These are phyloP conservation scores for Fonsecaea nubica DNA, from an alignment of 2,329 filamentous ascomycete species.

Conservation along the genomic window DNA sequence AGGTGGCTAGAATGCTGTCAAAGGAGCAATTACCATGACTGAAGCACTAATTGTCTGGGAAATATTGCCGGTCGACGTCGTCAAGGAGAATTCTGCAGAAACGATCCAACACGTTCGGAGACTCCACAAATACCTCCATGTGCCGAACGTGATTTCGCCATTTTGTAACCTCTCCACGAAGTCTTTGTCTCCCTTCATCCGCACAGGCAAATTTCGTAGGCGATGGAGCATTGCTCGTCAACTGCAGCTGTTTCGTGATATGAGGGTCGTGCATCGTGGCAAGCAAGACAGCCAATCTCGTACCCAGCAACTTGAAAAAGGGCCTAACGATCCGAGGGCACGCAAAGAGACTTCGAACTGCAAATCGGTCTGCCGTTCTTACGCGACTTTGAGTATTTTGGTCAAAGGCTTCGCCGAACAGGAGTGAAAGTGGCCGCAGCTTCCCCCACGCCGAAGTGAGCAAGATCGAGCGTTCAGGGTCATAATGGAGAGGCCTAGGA, in stretches of 20 bases:
- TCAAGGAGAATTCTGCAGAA: slow-evolving; percentile 7
- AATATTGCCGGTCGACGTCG: slow-evolving; percentile 8
- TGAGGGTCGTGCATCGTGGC: slow-evolving; percentile 16
- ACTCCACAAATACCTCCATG: slow-evolving; percentile 1
- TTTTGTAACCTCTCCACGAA: neutral
- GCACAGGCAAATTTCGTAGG: neutral
- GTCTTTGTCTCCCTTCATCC: slow-evolving; percentile 5
- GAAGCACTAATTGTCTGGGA: slow-evolving; percentile 19
- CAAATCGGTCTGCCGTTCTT: neutral
- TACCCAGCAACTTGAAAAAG: slow-evolving; percentile 3
- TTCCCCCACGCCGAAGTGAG: neutral
- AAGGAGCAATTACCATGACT: slow-evolving; percentile 22
- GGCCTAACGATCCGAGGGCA: neutral
- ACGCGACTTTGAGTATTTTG: neutral
- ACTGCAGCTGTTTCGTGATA: neutral
- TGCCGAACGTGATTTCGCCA: slow-evolving; percentile 4
- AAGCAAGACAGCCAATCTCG: slow-evolving; percentile 13
- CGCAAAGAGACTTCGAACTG: neutral
- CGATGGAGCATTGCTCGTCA: neutral
- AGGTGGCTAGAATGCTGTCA: slow-evolving; percentile 15
- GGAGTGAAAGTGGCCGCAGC: neutral
- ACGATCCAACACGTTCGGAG: neutral
- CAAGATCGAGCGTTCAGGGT: neutral
- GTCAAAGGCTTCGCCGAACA: neutral
- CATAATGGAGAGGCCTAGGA: neutral